phyloP scores from a whole-genome alignment of 2,329 filamentous ascomycete genomes.

The Biscogniauxia marginata region DNA sequence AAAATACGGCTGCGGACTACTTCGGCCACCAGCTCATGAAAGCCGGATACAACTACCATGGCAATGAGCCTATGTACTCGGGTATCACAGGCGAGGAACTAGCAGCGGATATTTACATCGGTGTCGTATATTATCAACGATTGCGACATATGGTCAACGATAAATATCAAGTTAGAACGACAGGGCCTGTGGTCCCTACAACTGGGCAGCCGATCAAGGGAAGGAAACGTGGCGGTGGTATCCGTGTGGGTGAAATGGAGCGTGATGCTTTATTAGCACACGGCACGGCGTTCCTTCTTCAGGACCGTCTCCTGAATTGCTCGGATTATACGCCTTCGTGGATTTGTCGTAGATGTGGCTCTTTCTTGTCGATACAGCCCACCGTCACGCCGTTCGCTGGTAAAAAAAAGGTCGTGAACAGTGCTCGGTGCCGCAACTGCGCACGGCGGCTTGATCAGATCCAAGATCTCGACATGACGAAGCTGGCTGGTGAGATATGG shows the following conservation, averaged over 20 bases:
- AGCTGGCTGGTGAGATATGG: conserved; percentile 75
- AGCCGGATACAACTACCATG: conserved; percentile 96
- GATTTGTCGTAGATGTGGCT: conserved; percentile 86
- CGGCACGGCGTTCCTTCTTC: conserved; percentile 89
- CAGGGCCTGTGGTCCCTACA: conserved; percentile 83
- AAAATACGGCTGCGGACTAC: conserved; percentile 88
- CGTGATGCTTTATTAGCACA: conserved; percentile 92
- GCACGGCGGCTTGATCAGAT: conserved; percentile 61
- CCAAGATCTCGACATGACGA: conserved; percentile 54
- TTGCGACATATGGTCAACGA: conserved; percentile 99
- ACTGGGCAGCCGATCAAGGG: conserved; percentile 98
- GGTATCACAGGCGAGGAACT: conserved; percentile 95
- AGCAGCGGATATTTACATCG: conserved; percentile 91
- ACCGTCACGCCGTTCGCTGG: conserved; percentile 65
- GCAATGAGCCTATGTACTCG: conserved; percentile 98
- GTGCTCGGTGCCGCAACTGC: conserved; percentile 78
- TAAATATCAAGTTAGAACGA: conserved; percentile 97
- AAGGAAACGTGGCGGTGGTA: conserved; percentile 93
- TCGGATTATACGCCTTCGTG: conserved; percentile 88
- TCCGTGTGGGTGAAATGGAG: conserved; percentile 99
- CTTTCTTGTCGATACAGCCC: conserved; percentile 84
- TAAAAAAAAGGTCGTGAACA: conserved; percentile 64
- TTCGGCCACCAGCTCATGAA: conserved; percentile 95
- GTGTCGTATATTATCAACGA: conserved; percentile 97
- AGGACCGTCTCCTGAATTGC: conserved; percentile 95